These are phyloP conservation scores for Tuber brumale DNA, from an alignment of 495 filamentous ascomycete genomes.

Conservation along the genomic window DNA sequence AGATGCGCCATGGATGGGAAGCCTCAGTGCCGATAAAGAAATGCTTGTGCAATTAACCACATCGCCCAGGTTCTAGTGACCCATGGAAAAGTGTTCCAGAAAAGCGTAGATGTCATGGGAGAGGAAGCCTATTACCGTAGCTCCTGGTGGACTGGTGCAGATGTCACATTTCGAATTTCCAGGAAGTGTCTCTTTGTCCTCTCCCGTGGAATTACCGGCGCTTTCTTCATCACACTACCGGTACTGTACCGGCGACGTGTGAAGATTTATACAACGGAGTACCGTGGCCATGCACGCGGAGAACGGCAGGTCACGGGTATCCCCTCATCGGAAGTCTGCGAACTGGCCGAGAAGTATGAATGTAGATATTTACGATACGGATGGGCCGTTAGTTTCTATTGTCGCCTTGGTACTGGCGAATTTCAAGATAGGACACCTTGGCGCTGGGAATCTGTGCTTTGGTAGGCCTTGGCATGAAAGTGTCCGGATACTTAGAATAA, in stretches of 20 bases:
- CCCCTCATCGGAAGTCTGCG: background rate
- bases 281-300: background rate
- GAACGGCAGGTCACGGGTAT: background rate
- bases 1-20: background rate
- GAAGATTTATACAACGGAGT: background rate
- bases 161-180: background rate
- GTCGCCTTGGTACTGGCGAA: too few relatives aligned
- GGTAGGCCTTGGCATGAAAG: background rate
- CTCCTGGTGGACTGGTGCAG: background rate
- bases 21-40: background rate
- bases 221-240: background rate
- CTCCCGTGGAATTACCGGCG: background rate
- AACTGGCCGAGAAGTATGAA: background rate
- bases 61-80: background rate
- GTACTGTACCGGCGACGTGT: background rate
- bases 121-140: background rate
- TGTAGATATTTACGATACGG: too few relatives aligned
- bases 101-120: background rate
- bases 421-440: too few relatives aligned
- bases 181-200: background rate
- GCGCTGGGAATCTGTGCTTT: too few relatives aligned
- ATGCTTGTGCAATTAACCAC: background rate
- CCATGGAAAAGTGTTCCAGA: background rate
- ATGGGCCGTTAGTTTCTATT: background rate
- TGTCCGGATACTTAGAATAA: too few relatives aligned